Base-by-base conservation (phyloP, 192 early-diverging fungal species). In the Backusella mclennaniae region DNA sequence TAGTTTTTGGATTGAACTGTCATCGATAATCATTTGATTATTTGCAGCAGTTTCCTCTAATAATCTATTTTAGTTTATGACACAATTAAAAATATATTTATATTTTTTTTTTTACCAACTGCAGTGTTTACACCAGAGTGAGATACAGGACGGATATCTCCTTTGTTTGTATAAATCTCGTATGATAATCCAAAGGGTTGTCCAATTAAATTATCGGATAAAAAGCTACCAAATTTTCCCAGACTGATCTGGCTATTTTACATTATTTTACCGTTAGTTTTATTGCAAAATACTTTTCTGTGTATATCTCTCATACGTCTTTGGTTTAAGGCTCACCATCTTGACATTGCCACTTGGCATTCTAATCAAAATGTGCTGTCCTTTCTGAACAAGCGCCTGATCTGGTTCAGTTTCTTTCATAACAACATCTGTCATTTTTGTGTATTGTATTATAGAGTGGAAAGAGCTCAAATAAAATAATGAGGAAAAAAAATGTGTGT, bases 201-300 rank as follows among this genome's bases (percentile, higher is more conserved):
- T 3, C 95, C 97, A 68, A 99, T 92, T 21, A 99, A 84, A 73
- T 89, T 92, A 76, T 92, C 87, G 11, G 89, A 87, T 70, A 89
- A 79, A 84, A 97, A 96, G 36, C 85, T 86, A 39, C 97, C 97
- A 86, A 99, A 97, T 82, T 97, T 99, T 68, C 97, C 97, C 38
- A 99, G 80, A 14, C 85, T 85, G n/a, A 94, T 78, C 6, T 78
- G 86, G 6, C 87, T 89, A 73, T 46, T n/a, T 33, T 33, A 33
- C 33, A 3, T 33, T 2, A 3, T 33, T 33, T 33, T 33, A 33
- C 33, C 33, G 33, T 33, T 33, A 33, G 33, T 33, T 33, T 33
- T 33, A 3, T 33, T 33, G 33, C 33, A 33, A 33, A 33, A 33
- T 33, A 33, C 33, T 31, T 31, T 31, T 31, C 31, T 33, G 33